Evolutionary conservation across 768 basidiomycete genomes (phyloP), one percentile per base, ranked within the genome.

Genomic region (Mycena galericulata): DNA sequence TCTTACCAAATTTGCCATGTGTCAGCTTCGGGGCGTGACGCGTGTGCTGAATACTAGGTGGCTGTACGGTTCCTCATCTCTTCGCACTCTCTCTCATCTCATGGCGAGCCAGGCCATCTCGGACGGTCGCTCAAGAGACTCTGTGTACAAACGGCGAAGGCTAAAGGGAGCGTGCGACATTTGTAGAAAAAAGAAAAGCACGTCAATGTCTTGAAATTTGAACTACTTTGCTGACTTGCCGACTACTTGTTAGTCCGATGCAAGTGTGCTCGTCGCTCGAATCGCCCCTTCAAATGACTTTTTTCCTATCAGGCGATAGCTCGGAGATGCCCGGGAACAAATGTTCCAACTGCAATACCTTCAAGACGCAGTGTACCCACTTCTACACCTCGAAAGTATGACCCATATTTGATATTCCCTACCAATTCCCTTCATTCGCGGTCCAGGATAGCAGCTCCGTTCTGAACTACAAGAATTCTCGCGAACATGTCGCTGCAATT

Each of bases 291-390:
- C n/a, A 1, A 29, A 34, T 54, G 1, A 55, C 34, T 9, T 14
- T 24, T 15, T 29, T 4, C 3, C 50, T 49, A 3, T 14, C 54
- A 69, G 88, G 88, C 69, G 87, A 92, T 65, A 91, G 90, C 70
- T 86, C 87, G 26, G 85, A 85, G 62, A 88, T 84, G 83, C 85
- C 84, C 8, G 80, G 80, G 2, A 86, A 86, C 41, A 77, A 79
- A 55, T 91, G 90, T 71, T 83, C 89, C 0, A 90, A 90, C 70
- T 91, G 90, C 72, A 79, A 82, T 0, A 72, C 80, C 1, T 84
- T 81, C 40, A 79, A 79, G 36, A 78, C 83, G 3, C 81, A 85
- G 46, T 91, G 90, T 72, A 87, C 85, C 3, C 90, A 90, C 71
- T 83, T 85, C 66, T 84, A 85, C 36, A 47, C 49, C 17, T 80